phyloP scores from a whole-genome alignment of 78 protist species.

The Monosiga brevicollis region DNA sequence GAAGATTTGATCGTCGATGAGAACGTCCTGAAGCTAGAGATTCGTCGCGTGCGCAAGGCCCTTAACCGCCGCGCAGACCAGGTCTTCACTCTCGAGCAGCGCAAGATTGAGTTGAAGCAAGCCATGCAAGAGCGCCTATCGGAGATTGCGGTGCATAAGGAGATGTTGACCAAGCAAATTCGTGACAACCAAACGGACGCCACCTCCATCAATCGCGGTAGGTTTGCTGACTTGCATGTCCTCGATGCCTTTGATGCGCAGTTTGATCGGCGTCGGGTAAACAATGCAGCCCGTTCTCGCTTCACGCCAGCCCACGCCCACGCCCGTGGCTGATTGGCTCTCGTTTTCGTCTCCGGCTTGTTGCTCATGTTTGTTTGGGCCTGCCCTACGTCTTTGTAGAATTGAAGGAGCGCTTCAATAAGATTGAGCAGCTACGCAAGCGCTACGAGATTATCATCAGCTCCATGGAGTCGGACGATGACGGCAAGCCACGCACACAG shows the following conservation, averaged over 20 bases:
- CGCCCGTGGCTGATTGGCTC: no score
- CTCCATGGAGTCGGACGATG: neutral
- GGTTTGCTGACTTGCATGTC: no score
- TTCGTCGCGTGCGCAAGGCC: neutral
- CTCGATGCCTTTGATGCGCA: no score
- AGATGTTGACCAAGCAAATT: neutral
- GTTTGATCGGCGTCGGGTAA: no score
- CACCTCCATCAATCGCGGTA: neutral
- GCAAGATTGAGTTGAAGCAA: neutral
- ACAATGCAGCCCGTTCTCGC: no score
- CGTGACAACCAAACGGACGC: neutral
- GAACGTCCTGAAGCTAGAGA: neutral
- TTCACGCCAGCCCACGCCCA: no score
- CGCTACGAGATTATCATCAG: conserved; percentile 19
- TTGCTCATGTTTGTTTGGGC: no score
- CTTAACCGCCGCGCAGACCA: neutral
- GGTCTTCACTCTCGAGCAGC: neutral
- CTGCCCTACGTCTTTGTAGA: neutral
- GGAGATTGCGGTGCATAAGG: neutral
- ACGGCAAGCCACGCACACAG: conserved; percentile 15
- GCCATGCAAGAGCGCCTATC: neutral
- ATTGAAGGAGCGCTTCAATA: neutral
- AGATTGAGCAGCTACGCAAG: conserved; percentile 18
- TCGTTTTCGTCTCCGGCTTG: no score
- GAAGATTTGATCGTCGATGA: conserved; percentile 13